Evolutionary conservation across 2,329 filamentous ascomycete genomes (phyloP).

Genomic region (Neurospora crassa): DNA sequence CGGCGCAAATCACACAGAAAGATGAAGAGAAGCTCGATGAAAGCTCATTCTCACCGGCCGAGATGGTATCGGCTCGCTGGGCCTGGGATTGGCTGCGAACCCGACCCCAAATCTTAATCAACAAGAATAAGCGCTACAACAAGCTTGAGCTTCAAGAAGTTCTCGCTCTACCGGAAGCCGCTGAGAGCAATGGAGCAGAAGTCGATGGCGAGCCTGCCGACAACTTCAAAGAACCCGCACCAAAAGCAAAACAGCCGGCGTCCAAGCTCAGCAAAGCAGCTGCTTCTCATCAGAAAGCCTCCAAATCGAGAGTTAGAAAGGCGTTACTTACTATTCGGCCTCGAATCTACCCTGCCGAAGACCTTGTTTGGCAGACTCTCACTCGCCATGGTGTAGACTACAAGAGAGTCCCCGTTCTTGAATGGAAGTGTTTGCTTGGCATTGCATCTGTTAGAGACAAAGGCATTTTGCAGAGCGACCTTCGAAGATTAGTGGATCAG

Average conservation of each 20-base stretch:
- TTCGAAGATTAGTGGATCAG: slow-evolving; percentile 47
- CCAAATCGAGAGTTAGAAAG: slow-evolving; percentile 11
- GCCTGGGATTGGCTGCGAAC: slow-evolving; percentile 32
- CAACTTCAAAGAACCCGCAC: background rate
- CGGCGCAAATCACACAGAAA: background rate
- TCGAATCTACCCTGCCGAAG: slow-evolving; percentile 40
- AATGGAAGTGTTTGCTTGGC: slow-evolving; percentile 49
- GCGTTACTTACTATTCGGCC: slow-evolving; percentile 17
- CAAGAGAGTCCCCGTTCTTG: slow-evolving; percentile 46
- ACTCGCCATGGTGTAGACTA: slow-evolving; percentile 50
- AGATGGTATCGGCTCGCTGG: slow-evolving; percentile 28
- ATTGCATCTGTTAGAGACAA: slow-evolving; percentile 44
- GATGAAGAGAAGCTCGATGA: slow-evolving; percentile 10
- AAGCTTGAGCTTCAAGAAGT: slow-evolving; percentile 30
- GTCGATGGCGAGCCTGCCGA: background rate
- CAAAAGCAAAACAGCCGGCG: background rate
- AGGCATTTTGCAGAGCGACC: slow-evolving; percentile 52
- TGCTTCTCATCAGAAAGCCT: slow-evolving; percentile 2
- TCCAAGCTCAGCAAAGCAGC: background rate
- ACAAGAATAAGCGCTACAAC: slow-evolving; percentile 26
- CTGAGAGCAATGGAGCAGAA: background rate
- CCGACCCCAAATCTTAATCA: slow-evolving; percentile 32
- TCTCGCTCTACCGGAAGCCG: slow-evolving; percentile 27
- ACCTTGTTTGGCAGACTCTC: slow-evolving; percentile 49
- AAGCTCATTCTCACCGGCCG: slow-evolving; percentile 16